phyloP scores from a whole-genome alignment of 768 basidiomycete genomes.

The Lentinus tigrinus region DNA sequence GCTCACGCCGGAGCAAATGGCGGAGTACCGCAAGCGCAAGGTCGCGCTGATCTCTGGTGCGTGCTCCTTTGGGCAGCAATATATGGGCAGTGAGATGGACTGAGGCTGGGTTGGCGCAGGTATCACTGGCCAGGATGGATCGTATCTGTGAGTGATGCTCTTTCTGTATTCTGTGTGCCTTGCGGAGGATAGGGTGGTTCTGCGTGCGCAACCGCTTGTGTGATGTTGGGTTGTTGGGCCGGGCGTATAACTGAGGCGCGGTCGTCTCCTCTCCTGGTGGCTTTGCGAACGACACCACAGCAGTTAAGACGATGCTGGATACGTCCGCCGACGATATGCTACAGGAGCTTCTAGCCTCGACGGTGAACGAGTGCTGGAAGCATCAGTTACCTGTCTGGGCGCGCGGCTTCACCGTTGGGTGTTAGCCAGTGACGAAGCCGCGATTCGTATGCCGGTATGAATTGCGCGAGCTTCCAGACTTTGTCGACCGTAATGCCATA shows the following conservation, averaged over 20 bases:
- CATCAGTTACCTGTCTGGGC: no score
- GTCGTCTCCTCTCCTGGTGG: no score
- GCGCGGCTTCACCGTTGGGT: neutral
- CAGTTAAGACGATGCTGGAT: no score
- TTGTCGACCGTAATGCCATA: no score
- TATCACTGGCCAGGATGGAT: slow-evolving; percentile 95
- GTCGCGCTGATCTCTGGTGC: slow-evolving; percentile 90
- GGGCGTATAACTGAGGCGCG: no score
- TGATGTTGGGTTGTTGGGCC: neutral
- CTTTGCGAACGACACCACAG: no score
- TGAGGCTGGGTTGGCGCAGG: slow-evolving; percentile 44
- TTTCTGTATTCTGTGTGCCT: neutral
- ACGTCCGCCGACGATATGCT: no score
- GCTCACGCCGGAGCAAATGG: slow-evolving; percentile 51
- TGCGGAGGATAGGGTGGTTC: neutral
- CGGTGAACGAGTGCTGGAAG: no score
- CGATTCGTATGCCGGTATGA: no score
- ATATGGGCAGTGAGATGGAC: slow-evolving; percentile 6
- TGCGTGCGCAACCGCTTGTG: neutral
- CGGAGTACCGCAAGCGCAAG: slow-evolving; percentile 83
- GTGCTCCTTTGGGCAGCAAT: neutral
- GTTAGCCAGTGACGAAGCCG: neutral
- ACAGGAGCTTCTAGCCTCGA: no score
- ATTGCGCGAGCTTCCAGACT: no score
- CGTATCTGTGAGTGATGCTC: slow-evolving; percentile 70